Evolutionary conservation across 2,329 filamentous ascomycete species (phyloP).

Genomic region (Penicillium sp.): DNA sequence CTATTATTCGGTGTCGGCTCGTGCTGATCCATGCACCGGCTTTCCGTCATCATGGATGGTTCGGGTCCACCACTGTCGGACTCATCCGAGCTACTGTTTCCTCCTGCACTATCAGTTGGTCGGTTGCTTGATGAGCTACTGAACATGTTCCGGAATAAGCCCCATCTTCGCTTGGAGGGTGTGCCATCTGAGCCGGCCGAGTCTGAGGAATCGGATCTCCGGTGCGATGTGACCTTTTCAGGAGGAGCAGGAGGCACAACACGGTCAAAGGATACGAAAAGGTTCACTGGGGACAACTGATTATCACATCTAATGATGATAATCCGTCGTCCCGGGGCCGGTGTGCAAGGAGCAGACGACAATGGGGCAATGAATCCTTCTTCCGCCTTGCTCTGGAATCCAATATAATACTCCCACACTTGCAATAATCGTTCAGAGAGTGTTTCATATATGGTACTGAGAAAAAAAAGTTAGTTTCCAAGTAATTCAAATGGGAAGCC

Average conservation of each 20-base stretch:
- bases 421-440: conserved; percentile 71
- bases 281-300: conserved; percentile 53
- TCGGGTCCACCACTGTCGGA: conserved; percentile 36
- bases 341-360: conserved; percentile 80
- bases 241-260: conserved; percentile 49
- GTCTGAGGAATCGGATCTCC: conserved; percentile 40
- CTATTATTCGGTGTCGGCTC: conserved; percentile 25
- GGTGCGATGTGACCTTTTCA: conserved; percentile 38
- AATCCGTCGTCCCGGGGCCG: conserved; percentile 81
- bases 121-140: conserved; percentile 50
- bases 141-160: conserved; percentile 55
- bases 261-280: conserved; percentile 69
- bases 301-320: conserved; percentile 86
- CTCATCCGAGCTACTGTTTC: conserved; percentile 44
- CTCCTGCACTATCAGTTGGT: conserved; percentile 46
- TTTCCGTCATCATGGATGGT: conserved; percentile 25
- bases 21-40: conserved; percentile 33
- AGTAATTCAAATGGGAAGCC: not conserved
- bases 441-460: conserved; percentile 71
- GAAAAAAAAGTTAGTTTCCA: conserved; percentile 16
- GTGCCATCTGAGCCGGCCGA: conserved; percentile 27
- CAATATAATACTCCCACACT: conserved; percentile 79
- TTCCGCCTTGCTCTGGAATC: conserved; percentile 71
- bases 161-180: conserved; percentile 53
- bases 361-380: conserved; percentile 60